Base-by-base conservation (phyloP, 2,329 filamentous ascomycete species). In the Curvularia lunata region DNA sequence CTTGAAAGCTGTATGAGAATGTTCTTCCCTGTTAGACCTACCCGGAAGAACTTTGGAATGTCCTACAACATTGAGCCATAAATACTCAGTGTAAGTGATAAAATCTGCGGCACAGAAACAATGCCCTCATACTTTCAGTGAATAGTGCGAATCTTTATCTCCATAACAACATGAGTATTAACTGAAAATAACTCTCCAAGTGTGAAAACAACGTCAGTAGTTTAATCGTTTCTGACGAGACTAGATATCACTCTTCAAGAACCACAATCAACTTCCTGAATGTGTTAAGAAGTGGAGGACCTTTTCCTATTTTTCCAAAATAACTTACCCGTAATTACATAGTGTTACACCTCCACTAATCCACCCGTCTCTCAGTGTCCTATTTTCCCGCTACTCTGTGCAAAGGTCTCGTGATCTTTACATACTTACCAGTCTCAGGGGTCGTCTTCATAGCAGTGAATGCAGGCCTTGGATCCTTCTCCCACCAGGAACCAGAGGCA, bases 341-440 rank as follows among this genome's bases (percentile, higher is more conserved):
- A 60, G 30, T 18, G 37, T 37, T 21, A 56, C 57, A 43, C 64
- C 60, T 13, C 34, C 52, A 16, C 59, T 55, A 27, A 28, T 50
- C 54, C 54, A 54, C 9, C 16, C 45, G 5, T n/a, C 16, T 9
- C 13, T n/a, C 1, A 10, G 12, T n/a, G 16, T 43, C 45, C 32
- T 55, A 25, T 13, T 41, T 21, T 7, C 19, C 28, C 5, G 32
- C 10, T 42, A 18, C 47, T 30, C 51, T 58, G 25, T 27, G 30
- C 32, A 41, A 9, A 23, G 32, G 28, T 23, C 52, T 66, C n/a
- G 53, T 64, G 18, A 67, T 57, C 52, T 67, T 67, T 16, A 65
- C 62, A 41, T 67, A 67, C 46, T 64, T 67, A 1, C 61, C 64
- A 5, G 65, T 65, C 25, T 64, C 56, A 3, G 64, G 62, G 28